Evolutionary conservation across 129 eudicot species (phyloP).

Genomic region (Helianthus annuus): HanXRQr2.0-SUNRISE NC_035443.2:152526985-152527484

Average conservation of each 20-base stretch:
- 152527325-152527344: slow-evolving; percentile 92
- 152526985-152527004: slow-evolving; percentile 45
- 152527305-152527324: slow-evolving; percentile 50
- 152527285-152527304: slow-evolving; percentile 73
- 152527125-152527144: slow-evolving; percentile 72
- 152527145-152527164: slow-evolving; percentile 75
- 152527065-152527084: slow-evolving; percentile 57
- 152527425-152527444: too few species aligned
- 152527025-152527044: slow-evolving; percentile 33
- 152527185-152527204: slow-evolving; percentile 71
- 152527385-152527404: slow-evolving; percentile 92
- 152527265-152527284: slow-evolving; percentile 71
- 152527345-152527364: slow-evolving; percentile 86
- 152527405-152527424: slow-evolving; percentile 26
- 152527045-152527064: slow-evolving; percentile 42
- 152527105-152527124: slow-evolving; percentile 79
- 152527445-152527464: slow-evolving; percentile 41
- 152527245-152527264: slow-evolving; percentile 42
- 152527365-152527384: slow-evolving; percentile 90
- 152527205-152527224: slow-evolving; percentile 35
- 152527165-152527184: slow-evolving; percentile 77
- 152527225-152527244: slow-evolving; percentile 52
- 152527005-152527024: slow-evolving; percentile 29
- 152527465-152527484: slow-evolving; percentile 32
- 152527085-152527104: slow-evolving; percentile 57